phyloP scores from a whole-genome alignment of 2,329 filamentous ascomycete genomes.

The Calonectria multiphialidica region DNA sequence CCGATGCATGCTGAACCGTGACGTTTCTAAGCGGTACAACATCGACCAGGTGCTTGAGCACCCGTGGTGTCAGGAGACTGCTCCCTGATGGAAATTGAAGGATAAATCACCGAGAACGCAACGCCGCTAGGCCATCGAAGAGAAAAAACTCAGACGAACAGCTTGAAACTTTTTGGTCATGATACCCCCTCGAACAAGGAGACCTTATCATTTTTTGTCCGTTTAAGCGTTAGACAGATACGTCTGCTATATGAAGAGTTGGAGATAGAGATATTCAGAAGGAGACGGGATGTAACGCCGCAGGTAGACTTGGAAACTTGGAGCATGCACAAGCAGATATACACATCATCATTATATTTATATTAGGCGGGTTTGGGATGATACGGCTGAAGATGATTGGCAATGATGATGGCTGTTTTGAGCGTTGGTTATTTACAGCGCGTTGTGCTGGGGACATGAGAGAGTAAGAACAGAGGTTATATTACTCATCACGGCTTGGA shows the following conservation, averaged over 20 bases:
- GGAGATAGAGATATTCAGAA: slow-evolving; percentile 4
- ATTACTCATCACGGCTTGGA: not conserved
- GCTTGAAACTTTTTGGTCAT: slow-evolving; percentile 33
- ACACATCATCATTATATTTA: slow-evolving; percentile 11
- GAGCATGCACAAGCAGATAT: slow-evolving; percentile 16
- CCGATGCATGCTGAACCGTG: slow-evolving; percentile 90
- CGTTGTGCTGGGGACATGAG: not conserved
- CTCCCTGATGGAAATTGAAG: slow-evolving; percentile 19
- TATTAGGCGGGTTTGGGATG: not conserved
- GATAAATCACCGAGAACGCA: slow-evolving; percentile 19
- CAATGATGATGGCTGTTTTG: not conserved
- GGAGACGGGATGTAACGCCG: slow-evolving; percentile 3
- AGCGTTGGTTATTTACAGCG: slow-evolving; percentile 3
- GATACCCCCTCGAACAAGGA: slow-evolving; percentile 38
- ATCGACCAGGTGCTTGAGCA: slow-evolving; percentile 91
- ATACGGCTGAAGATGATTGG: slow-evolving; percentile 2
- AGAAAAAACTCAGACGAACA: slow-evolving; percentile 23
- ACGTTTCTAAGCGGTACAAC: slow-evolving; percentile 85
- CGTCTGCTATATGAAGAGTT: slow-evolving; percentile 11
- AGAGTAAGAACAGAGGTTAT: not conserved
- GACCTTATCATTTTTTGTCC: slow-evolving; percentile 30
- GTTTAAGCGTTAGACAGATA: slow-evolving; percentile 36
- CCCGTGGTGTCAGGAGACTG: slow-evolving; percentile 73
- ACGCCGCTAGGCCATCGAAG: slow-evolving; percentile 15
- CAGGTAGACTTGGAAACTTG: slow-evolving; percentile 9